Conservation (phyloP, 495 filamentous ascomycete species). For the Talaromyces thailandensis region DNA sequence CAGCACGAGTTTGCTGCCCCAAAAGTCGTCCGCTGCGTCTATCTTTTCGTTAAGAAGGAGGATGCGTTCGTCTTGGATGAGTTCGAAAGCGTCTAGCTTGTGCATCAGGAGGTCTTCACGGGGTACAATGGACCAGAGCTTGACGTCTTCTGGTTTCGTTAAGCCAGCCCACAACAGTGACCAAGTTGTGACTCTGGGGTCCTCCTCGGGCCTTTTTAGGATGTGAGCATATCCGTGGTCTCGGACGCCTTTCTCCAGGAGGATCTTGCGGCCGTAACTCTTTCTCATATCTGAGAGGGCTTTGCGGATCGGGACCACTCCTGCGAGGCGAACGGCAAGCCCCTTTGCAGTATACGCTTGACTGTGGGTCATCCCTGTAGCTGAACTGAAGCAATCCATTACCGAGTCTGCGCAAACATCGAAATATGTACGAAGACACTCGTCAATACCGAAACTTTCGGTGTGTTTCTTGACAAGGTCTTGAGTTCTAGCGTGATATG, state of each 20-base stretch:
- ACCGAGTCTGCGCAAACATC: neutral
- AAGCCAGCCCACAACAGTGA: neutral
- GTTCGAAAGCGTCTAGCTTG: neutral
- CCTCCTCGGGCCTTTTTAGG: neutral
- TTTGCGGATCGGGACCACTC: neutral
- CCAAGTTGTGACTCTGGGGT: neutral
- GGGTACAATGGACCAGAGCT: neutral
- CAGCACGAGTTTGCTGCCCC: neutral
- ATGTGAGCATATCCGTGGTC: neutral
- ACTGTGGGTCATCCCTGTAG: neutral
- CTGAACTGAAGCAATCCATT: neutral
- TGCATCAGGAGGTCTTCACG: neutral
- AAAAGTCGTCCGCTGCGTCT: neutral
- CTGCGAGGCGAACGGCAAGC: neutral
- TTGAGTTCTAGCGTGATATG: neutral
- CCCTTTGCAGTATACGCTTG: neutral
- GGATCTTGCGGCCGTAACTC: neutral
- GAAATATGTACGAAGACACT: neutral
- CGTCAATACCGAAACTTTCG: neutral
- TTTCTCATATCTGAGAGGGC: neutral
- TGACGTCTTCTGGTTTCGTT: neutral
- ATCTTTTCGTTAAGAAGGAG: neutral
- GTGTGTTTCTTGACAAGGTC: neutral
- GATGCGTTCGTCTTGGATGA: neutral
- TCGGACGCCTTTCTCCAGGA: neutral